Conservation (phyloP, 2,329 filamentous ascomycete genomes). For the Rutstroemia sp. region DNA sequence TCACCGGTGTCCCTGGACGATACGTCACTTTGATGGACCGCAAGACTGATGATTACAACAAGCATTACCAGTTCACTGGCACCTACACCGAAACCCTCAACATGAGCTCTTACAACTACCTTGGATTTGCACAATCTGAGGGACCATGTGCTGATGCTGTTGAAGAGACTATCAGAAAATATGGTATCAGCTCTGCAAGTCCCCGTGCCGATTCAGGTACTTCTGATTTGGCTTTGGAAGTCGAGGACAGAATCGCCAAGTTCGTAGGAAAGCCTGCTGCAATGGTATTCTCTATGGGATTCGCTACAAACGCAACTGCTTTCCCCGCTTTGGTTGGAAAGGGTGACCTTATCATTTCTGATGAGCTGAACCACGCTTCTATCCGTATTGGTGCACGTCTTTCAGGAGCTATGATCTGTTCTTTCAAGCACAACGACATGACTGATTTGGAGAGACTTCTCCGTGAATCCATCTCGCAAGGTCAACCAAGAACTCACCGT, state of each 20-base stretch:
- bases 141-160: slow-evolving; percentile 92
- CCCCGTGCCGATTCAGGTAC: slow-evolving; percentile 80
- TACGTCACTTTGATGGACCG: slow-evolving; percentile 92
- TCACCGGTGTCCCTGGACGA: slow-evolving; percentile 86
- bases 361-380: slow-evolving; percentile 96
- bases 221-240: slow-evolving; percentile 78
- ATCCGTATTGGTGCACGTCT: slow-evolving; percentile 92
- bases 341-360: slow-evolving; percentile 89
- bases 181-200: slow-evolving; percentile 77
- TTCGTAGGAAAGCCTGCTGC: slow-evolving; percentile 93
- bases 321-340: slow-evolving; percentile 91
- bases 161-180: slow-evolving; percentile 76
- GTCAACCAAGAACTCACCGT: slow-evolving; percentile 94
- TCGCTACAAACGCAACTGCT: slow-evolving; percentile 87
- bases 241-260: slow-evolving; percentile 79
- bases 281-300: slow-evolving; percentile 99
- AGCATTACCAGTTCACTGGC: slow-evolving; percentile 80
- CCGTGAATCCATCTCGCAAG: slow-evolving; percentile 89
- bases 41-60: slow-evolving; percentile 84
- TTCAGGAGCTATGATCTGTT: slow-evolving; percentile 88
- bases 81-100: slow-evolving; percentile 93
- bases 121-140: slow-evolving; percentile 95
- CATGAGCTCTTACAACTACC: slow-evolving; percentile 99
- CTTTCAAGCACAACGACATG: slow-evolving; percentile 99
- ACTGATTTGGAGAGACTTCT: slow-evolving; percentile 75